Percentiles rank a stretch among this genome's conserved stretches.
phyloP scores from a whole-genome alignment of 2,329 filamentous ascomycete species.

The Sporothrix euskadiensis region DNA sequence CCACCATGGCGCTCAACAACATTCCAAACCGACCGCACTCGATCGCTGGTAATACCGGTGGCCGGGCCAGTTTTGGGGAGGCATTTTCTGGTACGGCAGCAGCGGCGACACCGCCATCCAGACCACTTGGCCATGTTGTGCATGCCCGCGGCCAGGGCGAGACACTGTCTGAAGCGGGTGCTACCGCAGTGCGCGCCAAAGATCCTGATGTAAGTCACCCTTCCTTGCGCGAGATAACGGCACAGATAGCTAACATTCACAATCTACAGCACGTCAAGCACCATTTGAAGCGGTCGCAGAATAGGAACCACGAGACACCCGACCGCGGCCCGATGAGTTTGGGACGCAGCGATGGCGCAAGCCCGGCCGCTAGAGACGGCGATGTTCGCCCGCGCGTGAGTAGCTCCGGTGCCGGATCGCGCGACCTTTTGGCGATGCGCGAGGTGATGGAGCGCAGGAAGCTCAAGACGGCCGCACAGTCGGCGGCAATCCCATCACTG shows the following conservation, averaged over 20 bases:
- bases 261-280: conserved; percentile 24
- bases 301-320: not conserved
- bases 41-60: not conserved
- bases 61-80: not conserved
- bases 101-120: not conserved
- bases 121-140: not conserved
- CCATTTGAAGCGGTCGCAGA: conserved; percentile 21
- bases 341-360: not conserved
- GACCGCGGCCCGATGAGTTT: not conserved
- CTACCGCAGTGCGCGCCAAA: not conserved
- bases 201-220: not conserved
- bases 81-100: not conserved
- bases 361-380: not conserved
- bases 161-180: not conserved
- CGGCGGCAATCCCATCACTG: not conserved
- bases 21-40: not conserved
- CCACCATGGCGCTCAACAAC: not conserved
- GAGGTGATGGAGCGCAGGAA: conserved; percentile 26
- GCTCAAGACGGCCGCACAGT: conserved; percentile 11
- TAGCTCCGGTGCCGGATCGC: not conserved
- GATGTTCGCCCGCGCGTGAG: not conserved
- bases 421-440: conserved; percentile 25
- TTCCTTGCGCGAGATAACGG: not conserved
- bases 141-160: not conserved
- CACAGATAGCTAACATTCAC: not conserved